These are phyloP conservation scores for Trichoderma citrinoviride DNA, from an alignment of 2,329 filamentous ascomycete genomes.

Conservation along the genomic window DNA sequence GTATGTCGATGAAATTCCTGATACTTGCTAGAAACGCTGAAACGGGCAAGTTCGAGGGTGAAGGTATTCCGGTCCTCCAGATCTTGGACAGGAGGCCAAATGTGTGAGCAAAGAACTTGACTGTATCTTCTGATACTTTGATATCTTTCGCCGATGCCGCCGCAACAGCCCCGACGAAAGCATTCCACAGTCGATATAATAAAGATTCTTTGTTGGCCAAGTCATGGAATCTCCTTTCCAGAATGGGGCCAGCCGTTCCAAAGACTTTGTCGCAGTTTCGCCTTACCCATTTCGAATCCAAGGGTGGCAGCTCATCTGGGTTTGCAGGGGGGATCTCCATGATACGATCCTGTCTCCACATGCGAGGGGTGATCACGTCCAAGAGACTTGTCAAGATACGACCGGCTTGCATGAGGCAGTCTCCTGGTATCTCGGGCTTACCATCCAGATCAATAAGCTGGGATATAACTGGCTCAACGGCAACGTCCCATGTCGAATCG, in stretches of 20 bases:
- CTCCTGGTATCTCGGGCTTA: slow-evolving; percentile 42
- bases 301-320: slow-evolving; percentile 73
- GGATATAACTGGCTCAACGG: slow-evolving; percentile 63
- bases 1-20: slow-evolving; percentile 48
- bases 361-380: slow-evolving; percentile 53
- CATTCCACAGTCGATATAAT: slow-evolving; percentile 55
- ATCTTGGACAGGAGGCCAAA: slow-evolving; percentile 66
- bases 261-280: slow-evolving; percentile 67
- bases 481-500: slow-evolving; percentile 75
- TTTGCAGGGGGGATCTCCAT: slow-evolving; percentile 57
- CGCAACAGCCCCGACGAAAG: slow-evolving; percentile 61
- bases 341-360: slow-evolving; percentile 75
- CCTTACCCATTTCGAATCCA: slow-evolving; percentile 86
- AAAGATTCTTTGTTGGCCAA: slow-evolving; percentile 59
- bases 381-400: slow-evolving; percentile 71
- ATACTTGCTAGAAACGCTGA: slow-evolving; percentile 55
- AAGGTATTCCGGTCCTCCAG: slow-evolving; percentile 49
- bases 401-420: slow-evolving; percentile 58
- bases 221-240: slow-evolving; percentile 61
- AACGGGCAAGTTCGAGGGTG: slow-evolving; percentile 46
- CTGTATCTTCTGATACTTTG: slow-evolving; percentile 80
- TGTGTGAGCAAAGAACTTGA: slow-evolving; percentile 71
- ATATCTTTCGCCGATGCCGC: slow-evolving; percentile 80
- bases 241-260: slow-evolving; percentile 55
- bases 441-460: slow-evolving; percentile 48